Evolutionary conservation across 768 basidiomycete genomes (phyloP), one percentile per base, ranked within the genome.

Genomic region (Boletus insuetus): DNA sequence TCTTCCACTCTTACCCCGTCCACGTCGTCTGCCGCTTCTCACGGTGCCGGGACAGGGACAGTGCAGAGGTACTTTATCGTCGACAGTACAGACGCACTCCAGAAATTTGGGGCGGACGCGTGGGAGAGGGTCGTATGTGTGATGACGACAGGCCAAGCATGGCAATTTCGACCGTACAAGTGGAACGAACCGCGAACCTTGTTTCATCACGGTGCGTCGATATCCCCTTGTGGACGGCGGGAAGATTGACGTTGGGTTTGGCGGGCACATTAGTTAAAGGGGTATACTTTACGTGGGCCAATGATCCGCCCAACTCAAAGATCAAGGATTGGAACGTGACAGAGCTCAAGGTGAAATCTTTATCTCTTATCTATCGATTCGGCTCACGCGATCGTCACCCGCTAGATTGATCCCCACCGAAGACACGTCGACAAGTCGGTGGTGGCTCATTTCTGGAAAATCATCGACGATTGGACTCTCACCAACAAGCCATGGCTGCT

Each of bases 91-190:
- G 96, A 99, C 63, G 94, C 96, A 2, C 75, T 99, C 22, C 81
- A 83, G 34, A 98, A 98, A 73, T 94, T 99, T 60, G 90, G 89
- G 6, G 78, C 88, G 4, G 95, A 97, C 56, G 89, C 93, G 3
- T 98, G 96, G 95, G 94, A 98, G 53, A 83, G 96, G 37, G 97
- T 99, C 6, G 88, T 97, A 5, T 97, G 95, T 61, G 96, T 99
- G 16, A 88, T 97, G 85, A 98, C 97, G 10, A 99, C 97, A 0
- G 97, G 97, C 1, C 96, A 98, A 63, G 88, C 90, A 32, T 98
- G 97, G 97, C 97, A 99, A 69, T 99, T 99, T 74, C 79, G 87
- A 54, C 89, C 91, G 17, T 98, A 98, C 75, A 95, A 96, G 69
- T 99, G 96, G 96, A 86, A 81, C 47, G 94, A 98, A 65, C 97